Evolutionary conservation across 768 basidiomycete genomes (phyloP).

Genomic region (Mycena vulgaris): DNA sequence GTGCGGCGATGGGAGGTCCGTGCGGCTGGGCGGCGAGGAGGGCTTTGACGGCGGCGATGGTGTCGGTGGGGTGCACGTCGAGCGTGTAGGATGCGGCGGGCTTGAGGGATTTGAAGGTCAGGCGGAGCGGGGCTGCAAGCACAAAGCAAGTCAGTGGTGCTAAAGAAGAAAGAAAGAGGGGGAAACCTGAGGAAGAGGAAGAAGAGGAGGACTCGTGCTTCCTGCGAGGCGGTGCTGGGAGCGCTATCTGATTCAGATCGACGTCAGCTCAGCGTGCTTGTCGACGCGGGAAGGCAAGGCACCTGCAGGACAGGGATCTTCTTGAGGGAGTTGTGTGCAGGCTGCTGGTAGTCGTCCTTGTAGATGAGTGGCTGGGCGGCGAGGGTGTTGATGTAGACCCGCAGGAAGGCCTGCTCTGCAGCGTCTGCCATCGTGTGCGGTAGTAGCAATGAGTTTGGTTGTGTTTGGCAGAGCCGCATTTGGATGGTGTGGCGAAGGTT

Average conservation of each 20-base stretch:
- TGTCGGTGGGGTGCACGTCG: constrained; percentile 83
- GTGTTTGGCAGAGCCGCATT: too few relatives aligned
- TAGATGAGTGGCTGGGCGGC: constrained; percentile 78
- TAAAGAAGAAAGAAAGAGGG: too few relatives aligned
- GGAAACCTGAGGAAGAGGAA: neutral
- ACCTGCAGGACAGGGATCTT: constrained; percentile 82
- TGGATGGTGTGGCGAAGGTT: too few relatives aligned
- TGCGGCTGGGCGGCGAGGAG: constrained; percentile 76
- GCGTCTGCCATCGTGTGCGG: constrained; percentile 57
- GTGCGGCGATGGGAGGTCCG: constrained; percentile 85
- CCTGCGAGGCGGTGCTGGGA: constrained; percentile 71
- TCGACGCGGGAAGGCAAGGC: constrained; percentile 38
- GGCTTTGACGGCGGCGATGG: constrained; percentile 84
- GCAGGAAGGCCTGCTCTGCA: constrained; percentile 79
- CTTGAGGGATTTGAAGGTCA: constrained; percentile 94
- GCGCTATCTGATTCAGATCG: constrained; percentile 60
- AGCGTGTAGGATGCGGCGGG: constrained; percentile 85
- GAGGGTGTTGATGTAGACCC: constrained; percentile 74
- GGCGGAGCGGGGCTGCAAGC: constrained; percentile 70
- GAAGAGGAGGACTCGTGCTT: constrained; percentile 38
- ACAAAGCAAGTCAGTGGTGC: too few relatives aligned
- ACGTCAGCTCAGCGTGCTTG: neutral
- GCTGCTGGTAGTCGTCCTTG: constrained; percentile 84
- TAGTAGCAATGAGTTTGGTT: neutral
- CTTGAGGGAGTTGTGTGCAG: constrained; percentile 74